These are phyloP conservation scores for Solioccasus polychromus DNA, from an alignment of 768 basidiomycete genomes.

Conservation along the genomic window DNA sequence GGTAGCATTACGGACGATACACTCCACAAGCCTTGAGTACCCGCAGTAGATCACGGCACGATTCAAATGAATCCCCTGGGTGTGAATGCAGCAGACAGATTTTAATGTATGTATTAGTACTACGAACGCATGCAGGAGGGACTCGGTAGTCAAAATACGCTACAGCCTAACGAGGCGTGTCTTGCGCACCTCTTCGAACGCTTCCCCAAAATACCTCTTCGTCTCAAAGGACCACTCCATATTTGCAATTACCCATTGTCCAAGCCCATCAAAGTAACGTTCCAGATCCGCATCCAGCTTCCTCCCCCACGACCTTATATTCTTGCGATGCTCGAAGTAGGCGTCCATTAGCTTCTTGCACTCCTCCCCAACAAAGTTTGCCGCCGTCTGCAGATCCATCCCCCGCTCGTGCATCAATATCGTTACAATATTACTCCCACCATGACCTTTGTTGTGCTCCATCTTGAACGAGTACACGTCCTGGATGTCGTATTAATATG, in stretches of 20 bases:
- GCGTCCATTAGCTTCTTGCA: constrained; percentile 49
- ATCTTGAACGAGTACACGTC: constrained; percentile 73
- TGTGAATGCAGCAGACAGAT: constrained; percentile 3
- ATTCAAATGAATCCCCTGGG: constrained; percentile 3
- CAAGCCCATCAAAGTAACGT: constrained; percentile 53
- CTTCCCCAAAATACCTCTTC: constrained; percentile 62
- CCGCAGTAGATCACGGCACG: constrained; percentile 10
- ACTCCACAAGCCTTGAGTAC: constrained; percentile 11
- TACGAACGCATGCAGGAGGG: constrained; percentile 1
- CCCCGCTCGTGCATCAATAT: constrained; percentile 59
- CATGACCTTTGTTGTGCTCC: constrained; percentile 65
- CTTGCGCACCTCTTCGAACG: constrained; percentile 49
- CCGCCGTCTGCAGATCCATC: constrained; percentile 55
- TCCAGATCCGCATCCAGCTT: constrained; percentile 49
- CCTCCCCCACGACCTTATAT: constrained; percentile 47
- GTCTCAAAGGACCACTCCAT: constrained; percentile 71
- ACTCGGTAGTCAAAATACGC: background rate
- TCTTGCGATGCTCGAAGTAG: constrained; percentile 44
- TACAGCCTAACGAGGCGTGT: constrained; percentile 36
- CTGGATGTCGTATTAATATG: constrained; percentile 31
- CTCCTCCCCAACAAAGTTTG: constrained; percentile 52
- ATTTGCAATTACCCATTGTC: constrained; percentile 62
- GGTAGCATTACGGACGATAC: background rate
- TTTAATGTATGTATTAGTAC: constrained; percentile 15
- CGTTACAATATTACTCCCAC: constrained; percentile 66